Conservation (phyloP, 441 rosid genomes). For the Adansonia gregorii region DNA sequence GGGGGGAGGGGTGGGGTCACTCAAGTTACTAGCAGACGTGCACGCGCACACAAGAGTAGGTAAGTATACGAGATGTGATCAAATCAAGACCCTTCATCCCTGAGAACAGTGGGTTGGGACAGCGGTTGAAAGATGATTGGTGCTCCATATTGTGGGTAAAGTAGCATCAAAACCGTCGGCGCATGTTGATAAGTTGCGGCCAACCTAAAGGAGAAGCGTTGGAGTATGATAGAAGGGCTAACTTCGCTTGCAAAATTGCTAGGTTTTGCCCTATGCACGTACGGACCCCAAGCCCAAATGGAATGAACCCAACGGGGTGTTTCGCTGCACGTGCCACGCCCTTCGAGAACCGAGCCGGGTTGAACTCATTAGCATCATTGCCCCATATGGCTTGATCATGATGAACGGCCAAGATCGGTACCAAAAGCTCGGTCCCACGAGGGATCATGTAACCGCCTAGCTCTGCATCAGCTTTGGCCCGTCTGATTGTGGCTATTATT, state of each 20-base stretch:
- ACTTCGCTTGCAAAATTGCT: constrained; percentile 81
- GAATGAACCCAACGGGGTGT: constrained; percentile 76
- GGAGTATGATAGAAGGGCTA: constrained; percentile 72
- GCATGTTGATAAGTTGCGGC: constrained; percentile 88
- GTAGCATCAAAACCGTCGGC: constrained; percentile 88
- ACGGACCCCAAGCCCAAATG: constrained; percentile 84
- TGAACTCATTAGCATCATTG: constrained; percentile 79
- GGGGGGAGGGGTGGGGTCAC: not conserved
- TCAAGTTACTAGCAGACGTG: constrained; percentile 20
- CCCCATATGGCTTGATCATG: constrained; percentile 95
- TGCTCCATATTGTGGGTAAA: constrained; percentile 95
- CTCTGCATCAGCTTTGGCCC: constrained; percentile 67
- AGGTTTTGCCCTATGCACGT: constrained; percentile 91
- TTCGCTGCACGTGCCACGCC: constrained; percentile 79
- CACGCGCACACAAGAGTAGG: constrained; percentile 22
- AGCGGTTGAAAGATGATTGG: constrained; percentile 67
- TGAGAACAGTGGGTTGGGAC: not conserved
- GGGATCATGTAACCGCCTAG: constrained; percentile 85
- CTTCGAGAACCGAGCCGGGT: constrained; percentile 70
- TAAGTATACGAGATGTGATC: not conserved
- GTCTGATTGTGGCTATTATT: constrained; percentile 79
- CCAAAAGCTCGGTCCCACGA: constrained; percentile 78
- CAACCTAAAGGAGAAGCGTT: constrained; percentile 74
- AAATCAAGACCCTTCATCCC: constrained; percentile 26
- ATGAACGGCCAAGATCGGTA: constrained; percentile 87